Evolutionary conservation across 1,284 basidiomycete species (phyloP).

Genomic region (Ceratobasidium theobromae): DNA sequence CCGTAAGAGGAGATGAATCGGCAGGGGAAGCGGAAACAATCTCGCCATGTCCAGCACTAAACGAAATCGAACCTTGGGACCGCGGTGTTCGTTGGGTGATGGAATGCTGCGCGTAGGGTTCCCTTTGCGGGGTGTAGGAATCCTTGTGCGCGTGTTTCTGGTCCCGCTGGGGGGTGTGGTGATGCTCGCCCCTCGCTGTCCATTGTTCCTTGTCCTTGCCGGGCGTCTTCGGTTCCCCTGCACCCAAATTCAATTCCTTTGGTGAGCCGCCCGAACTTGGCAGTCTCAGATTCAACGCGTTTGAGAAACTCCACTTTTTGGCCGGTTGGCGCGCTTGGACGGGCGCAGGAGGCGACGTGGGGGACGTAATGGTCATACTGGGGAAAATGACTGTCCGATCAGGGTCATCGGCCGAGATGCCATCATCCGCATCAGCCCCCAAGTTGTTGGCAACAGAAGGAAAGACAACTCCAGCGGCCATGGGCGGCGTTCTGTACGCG

Average conservation of each 20-base stretch:
- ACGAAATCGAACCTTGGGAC: slow-evolving; percentile 15
- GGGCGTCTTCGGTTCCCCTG: neutral
- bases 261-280: slow-evolving; percentile 34
- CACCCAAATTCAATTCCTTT: slow-evolving; percentile 31
- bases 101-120: neutral
- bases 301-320: slow-evolving; percentile 97
- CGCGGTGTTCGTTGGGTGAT: slow-evolving; percentile 26
- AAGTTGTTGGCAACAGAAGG: slow-evolving; percentile 43
- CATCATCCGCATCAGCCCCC: neutral
- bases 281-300: slow-evolving; percentile 80
- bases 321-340: slow-evolving; percentile 48
- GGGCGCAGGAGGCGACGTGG: slow-evolving; percentile 49
- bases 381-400: slow-evolving; percentile 47
- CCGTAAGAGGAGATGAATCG: slow-evolving; percentile 1
- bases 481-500: slow-evolving; percentile 67
- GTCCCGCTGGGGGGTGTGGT: neutral
- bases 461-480: slow-evolving; percentile 55
- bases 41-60: neutral
- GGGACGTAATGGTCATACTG: slow-evolving; percentile 55
- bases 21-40: slow-evolving; percentile 1
- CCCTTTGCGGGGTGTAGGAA: slow-evolving; percentile 12
- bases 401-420: slow-evolving; percentile 37
- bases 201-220: neutral
- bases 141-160: neutral
- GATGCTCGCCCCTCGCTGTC: neutral